Evolutionary conservation across 2,329 filamentous ascomycete species (phyloP).

Genomic region (Blumeria graminis): DNA sequence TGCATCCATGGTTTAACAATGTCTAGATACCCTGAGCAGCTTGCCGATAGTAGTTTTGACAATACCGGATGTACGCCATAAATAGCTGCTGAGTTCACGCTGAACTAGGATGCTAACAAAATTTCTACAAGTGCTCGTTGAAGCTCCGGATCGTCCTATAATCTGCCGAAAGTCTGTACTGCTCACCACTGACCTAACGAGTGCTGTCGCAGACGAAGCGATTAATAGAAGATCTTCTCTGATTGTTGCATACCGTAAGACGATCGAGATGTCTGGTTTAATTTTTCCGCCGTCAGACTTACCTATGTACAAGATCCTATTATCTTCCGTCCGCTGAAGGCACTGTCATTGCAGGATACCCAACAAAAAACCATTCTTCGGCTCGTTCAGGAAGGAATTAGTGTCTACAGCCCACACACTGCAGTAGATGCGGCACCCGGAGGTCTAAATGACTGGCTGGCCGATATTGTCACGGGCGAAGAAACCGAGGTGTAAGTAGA

Average conservation of each 20-base stretch:
- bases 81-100: background rate
- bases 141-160: conserved; percentile 36
- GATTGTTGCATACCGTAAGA: conserved; percentile 66
- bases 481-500: background rate
- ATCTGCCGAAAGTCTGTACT: conserved; percentile 43
- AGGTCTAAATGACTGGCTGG: conserved; percentile 86
- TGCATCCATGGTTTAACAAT: no score
- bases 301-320: conserved; percentile 46
- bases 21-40: conserved; percentile 61
- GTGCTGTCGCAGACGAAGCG: conserved; percentile 71
- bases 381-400: conserved; percentile 66
- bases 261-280: background rate
- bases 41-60: conserved; percentile 81
- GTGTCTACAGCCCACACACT: conserved; percentile 89
- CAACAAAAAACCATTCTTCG: conserved; percentile 71
- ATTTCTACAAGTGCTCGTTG: conserved; percentile 31
- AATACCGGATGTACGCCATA: conserved; percentile 50
- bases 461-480: conserved; percentile 45
- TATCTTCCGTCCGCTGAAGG: conserved; percentile 84
- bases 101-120: background rate
- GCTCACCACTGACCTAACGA: conserved; percentile 77
- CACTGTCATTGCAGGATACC: conserved; percentile 57
- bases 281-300: conserved; percentile 3
- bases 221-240: conserved; percentile 52
- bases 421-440: conserved; percentile 69